Evolutionary conservation across 352 stramenopile species (phyloP).

Genomic region (Hyaloperonospora arabidopsidis): DNA sequence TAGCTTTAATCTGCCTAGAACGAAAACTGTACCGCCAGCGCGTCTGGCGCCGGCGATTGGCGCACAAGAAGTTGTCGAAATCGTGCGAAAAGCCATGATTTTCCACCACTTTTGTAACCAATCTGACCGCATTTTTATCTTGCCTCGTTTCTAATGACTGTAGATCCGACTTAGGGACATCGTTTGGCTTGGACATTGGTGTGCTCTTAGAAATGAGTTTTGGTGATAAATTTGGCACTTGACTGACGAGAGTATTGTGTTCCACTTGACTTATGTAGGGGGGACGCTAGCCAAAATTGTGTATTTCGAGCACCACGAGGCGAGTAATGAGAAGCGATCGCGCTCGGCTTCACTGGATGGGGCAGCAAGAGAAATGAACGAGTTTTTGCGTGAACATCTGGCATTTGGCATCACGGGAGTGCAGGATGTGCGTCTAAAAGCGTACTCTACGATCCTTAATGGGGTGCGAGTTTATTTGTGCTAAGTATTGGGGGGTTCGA

Average conservation of each 20-base stretch:
- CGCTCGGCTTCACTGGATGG: constrained; percentile 73
- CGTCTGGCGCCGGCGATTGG: constrained; percentile 64
- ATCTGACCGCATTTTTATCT: background rate
- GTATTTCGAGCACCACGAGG: constrained; percentile 87
- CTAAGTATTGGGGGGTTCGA: background rate
- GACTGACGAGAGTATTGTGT: background rate
- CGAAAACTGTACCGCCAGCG: constrained; percentile 62
- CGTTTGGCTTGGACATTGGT: constrained; percentile 82
- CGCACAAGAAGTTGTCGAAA: constrained; percentile 83
- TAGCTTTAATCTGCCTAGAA: constrained; percentile 53
- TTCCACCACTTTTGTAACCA: background rate
- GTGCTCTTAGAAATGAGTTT: background rate
- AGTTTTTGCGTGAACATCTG: constrained; percentile 78
- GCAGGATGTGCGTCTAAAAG: constrained; percentile 83
- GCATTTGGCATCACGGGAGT: constrained; percentile 76
- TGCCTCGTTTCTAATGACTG: background rate
- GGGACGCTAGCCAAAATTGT: constrained; percentile 93
- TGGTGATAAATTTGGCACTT: too few relatives aligned
- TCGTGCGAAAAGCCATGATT: constrained; percentile 29
- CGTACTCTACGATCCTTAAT: constrained; percentile 83
- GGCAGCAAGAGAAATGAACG: constrained; percentile 73
- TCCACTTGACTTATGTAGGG: constrained; percentile 31
- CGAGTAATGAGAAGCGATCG: constrained; percentile 36
- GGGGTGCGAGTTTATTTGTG: constrained; percentile 39
- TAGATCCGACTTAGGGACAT: constrained; percentile 79